Evolutionary conservation across 2,329 filamentous ascomycete genomes (phyloP).

Genomic region (Hypoxylon sp.): DNA sequence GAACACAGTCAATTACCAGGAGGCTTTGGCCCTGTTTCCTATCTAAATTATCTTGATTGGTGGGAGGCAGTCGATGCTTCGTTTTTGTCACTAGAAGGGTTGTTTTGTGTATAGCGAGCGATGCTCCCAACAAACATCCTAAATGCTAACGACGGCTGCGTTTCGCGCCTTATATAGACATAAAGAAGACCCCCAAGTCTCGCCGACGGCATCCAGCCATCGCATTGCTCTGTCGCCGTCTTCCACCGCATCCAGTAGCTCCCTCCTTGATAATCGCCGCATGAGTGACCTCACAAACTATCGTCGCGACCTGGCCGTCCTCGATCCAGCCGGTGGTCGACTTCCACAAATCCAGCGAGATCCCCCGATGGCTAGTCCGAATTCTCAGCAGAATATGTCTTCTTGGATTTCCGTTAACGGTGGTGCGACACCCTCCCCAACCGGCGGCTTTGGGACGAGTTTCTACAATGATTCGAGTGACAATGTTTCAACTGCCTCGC

Average conservation of each 20-base stretch:
- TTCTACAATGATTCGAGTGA: constrained; percentile 86
- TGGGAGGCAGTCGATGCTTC: constrained; percentile 14
- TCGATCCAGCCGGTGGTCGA: constrained; percentile 72
- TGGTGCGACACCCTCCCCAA: constrained; percentile 56
- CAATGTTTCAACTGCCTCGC: constrained; percentile 72
- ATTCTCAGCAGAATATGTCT: constrained; percentile 67
- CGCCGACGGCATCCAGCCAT: constrained; percentile 63
- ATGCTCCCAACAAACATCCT: constrained; percentile 18
- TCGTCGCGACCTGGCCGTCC: constrained; percentile 78
- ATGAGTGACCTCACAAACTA: constrained; percentile 77
- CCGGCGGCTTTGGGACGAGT: constrained; percentile 63
- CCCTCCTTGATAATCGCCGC: constrained; percentile 70
- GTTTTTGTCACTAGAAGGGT: constrained; percentile 15
- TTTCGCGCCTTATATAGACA: constrained; percentile 51
- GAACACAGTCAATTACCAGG: constrained; percentile 26
- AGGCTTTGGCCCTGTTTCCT: constrained; percentile 18
- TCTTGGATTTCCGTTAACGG: constrained; percentile 70
- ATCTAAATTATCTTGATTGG: constrained; percentile 10
- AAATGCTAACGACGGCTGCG: constrained; percentile 53
- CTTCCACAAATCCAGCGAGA: constrained; percentile 73
- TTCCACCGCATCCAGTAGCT: constrained; percentile 62
- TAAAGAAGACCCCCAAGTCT: constrained; percentile 64
- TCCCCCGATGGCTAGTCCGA: constrained; percentile 69
- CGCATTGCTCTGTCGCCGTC: constrained; percentile 61
- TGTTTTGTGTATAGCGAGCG: constrained; percentile 3